A percentile compares a stretch with the other conserved stretches of the same genome.
Evolutionary conservation across 495 filamentous ascomycete genomes (phyloP).

Genomic region (Aspergillus cristatus): DNA sequence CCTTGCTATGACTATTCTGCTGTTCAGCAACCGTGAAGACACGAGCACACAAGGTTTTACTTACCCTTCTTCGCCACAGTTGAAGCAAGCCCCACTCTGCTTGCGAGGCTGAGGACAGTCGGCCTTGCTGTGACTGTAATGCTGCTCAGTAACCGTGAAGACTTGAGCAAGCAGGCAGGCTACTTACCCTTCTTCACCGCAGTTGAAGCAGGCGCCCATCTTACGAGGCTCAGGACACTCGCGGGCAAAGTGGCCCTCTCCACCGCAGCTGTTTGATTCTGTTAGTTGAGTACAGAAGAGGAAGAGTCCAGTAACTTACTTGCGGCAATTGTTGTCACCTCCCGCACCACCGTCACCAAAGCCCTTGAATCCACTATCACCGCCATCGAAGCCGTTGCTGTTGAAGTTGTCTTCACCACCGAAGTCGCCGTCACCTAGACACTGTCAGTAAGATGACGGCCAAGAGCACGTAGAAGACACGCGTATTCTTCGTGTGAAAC

Average conservation of each 20-base stretch:
- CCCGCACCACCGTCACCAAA: constrained; percentile 1
- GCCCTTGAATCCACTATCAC: constrained; percentile 9
- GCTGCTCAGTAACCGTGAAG: no score
- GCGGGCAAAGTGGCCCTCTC: constrained; percentile 46
- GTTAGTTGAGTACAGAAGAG: constrained; percentile 3
- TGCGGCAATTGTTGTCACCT: constrained; percentile 32
- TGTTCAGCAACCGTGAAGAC: no score
- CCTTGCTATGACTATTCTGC: constrained; percentile 53
- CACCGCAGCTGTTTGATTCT: constrained; percentile 37
- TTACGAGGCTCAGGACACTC: constrained; percentile 46
- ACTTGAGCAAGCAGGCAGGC: no score
- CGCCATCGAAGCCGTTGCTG: constrained; percentile 3
- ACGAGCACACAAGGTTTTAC: no score
- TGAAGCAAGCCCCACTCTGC: constrained; percentile 56
- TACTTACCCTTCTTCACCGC: constrained; percentile 59
- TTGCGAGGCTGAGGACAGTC: constrained; percentile 41
- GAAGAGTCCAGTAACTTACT: constrained; percentile 24
- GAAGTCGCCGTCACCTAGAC: background rate
- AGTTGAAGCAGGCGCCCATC: constrained; percentile 63
- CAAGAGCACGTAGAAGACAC: no score
- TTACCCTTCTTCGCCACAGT: constrained; percentile 43
- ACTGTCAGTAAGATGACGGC: no score
- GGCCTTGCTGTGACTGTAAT: constrained; percentile 38
- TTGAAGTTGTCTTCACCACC: constrained; percentile 11
- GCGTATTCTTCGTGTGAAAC: background rate